A percentile compares a stretch with the other conserved stretches of the same genome.
These are phyloP conservation scores for Blastocystis sp. DNA, from an alignment of 352 stramenopile species.

Conservation along the genomic window DNA sequence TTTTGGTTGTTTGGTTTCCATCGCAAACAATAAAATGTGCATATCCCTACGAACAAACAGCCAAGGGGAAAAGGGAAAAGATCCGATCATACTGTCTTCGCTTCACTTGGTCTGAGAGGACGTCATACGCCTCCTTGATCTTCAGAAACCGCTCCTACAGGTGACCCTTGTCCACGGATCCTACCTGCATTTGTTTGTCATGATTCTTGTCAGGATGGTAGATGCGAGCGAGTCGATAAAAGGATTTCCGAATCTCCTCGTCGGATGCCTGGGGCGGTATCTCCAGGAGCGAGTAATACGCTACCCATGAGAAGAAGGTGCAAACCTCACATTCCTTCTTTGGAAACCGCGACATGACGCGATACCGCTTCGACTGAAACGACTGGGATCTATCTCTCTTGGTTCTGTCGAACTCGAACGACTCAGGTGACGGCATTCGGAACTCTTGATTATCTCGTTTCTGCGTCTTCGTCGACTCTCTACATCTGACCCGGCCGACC, in stretches of 20 bases:
- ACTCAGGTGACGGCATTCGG: too few relatives aligned
- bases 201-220: slow-evolving; percentile 43
- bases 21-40: background rate
- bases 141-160: slow-evolving; percentile 24
- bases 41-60: background rate
- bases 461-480: background rate
- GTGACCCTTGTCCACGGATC: background rate
- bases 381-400: too few relatives aligned
- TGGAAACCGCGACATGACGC: too few relatives aligned
- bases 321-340: background rate
- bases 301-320: background rate
- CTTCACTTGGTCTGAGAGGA: background rate
- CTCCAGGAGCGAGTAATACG: background rate
- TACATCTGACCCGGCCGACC: background rate
- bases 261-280: background rate
- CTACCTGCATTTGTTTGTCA: background rate
- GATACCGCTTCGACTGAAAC: too few relatives aligned
- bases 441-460: too few relatives aligned
- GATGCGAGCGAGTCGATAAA: background rate
- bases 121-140: slow-evolving; percentile 44
- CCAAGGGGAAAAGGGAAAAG: background rate
- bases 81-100: slow-evolving; percentile 1
- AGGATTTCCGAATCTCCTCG: slow-evolving; percentile 26
- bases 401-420: too few relatives aligned
- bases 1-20: too few relatives aligned